Conservation (phyloP, 1,284 basidiomycete species). For the Abortiporus biennis region DNA sequence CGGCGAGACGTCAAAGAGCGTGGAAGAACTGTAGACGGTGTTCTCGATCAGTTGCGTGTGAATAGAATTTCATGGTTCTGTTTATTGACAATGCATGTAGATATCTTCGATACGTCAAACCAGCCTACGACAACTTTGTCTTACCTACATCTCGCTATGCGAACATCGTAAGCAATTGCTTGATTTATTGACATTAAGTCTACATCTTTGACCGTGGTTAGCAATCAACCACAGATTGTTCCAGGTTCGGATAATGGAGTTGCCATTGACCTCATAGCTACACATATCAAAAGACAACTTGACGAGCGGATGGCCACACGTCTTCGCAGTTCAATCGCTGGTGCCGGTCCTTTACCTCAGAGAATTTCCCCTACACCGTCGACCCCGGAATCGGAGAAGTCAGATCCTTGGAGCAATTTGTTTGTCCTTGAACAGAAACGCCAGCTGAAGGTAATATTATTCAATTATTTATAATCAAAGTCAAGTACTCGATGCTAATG, state of each 20-base stretch:
- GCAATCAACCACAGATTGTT: constrained; percentile 90
- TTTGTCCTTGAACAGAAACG: constrained; percentile 74
- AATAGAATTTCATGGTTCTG: constrained; percentile 6
- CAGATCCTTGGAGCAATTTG: constrained; percentile 46
- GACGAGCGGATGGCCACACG: constrained; percentile 69
- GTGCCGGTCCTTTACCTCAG: constrained; percentile 21
- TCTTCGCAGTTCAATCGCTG: constrained; percentile 71
- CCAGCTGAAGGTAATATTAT: constrained; percentile 62
- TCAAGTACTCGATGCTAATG: background rate
- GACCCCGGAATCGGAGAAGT: constrained; percentile 15
- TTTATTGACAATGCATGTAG: constrained; percentile 28
- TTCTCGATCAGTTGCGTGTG: constrained; percentile 75
- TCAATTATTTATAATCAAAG: background rate
- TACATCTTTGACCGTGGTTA: background rate
- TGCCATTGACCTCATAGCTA: constrained; percentile 92
- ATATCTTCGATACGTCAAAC: constrained; percentile 90
- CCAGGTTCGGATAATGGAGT: constrained; percentile 83
- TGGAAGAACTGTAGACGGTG: constrained; percentile 79
- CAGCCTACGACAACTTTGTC: constrained; percentile 94
- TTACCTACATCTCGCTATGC: constrained; percentile 82
- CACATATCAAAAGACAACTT: constrained; percentile 84
- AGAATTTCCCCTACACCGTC: constrained; percentile 7
- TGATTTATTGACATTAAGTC: background rate
- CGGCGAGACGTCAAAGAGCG: constrained; percentile 85
- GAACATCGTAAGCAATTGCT: constrained; percentile 69